phyloP scores from a whole-genome alignment of 805 yeast species.

The Kuraishia floccosa region DNA sequence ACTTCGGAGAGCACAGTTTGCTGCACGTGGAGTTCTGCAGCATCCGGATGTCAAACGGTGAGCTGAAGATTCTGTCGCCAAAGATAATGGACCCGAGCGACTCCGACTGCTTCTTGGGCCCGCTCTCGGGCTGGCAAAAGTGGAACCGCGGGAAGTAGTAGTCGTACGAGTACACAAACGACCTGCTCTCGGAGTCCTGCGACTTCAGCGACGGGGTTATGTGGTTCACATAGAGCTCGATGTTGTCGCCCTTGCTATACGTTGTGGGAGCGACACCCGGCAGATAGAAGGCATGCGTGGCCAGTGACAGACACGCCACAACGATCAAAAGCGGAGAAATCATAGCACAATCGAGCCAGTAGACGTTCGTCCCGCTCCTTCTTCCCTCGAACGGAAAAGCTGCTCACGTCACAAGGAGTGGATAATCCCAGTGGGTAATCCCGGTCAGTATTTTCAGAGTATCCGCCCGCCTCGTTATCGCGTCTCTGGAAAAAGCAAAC shows the following conservation, averaged over 20 bases:
- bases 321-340: too few relatives aligned
- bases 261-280: conserved; percentile 97
- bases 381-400: too few relatives aligned
- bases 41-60: conserved; percentile 81
- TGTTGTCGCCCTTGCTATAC: conserved; percentile 57
- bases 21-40: conserved; percentile 60
- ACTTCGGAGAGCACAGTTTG: conserved; percentile 48
- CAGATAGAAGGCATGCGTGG: conserved; percentile 58
- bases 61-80: conserved; percentile 91
- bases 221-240: conserved; percentile 81
- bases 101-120: conserved; percentile 67
- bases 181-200: conserved; percentile 30
- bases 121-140: conserved; percentile 69
- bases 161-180: conserved; percentile 63
- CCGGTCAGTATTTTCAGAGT: too few relatives aligned
- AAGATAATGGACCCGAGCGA: conserved; percentile 87
- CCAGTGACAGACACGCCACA: conserved; percentile 6
- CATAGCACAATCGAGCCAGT: too few relatives aligned
- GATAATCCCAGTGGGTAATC: too few relatives aligned
- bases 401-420: too few relatives aligned
- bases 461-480: too few relatives aligned
- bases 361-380: too few relatives aligned
- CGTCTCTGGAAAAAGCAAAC: too few relatives aligned
- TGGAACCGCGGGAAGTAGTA: conserved; percentile 78
- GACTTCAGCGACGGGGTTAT: conserved; percentile 63